phyloP scores from a whole-genome alignment of 1,284 basidiomycete genomes.

The Tilletia walkeri region DNA sequence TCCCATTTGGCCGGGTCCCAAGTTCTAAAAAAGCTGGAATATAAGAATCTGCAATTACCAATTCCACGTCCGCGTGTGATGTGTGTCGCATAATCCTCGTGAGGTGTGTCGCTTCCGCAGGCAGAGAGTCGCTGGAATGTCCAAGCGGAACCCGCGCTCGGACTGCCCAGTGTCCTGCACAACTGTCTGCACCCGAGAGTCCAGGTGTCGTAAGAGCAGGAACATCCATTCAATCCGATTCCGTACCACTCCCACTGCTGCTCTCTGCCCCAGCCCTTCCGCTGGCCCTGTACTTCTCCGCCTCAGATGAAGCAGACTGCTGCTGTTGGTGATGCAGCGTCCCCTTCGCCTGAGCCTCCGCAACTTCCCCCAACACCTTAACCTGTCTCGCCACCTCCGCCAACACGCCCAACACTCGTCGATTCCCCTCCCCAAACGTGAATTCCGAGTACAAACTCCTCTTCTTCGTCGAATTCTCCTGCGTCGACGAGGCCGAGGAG shows the following conservation, averaged over 20 bases:
- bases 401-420: conserved; percentile 72
- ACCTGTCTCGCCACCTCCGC: conserved; percentile 78
- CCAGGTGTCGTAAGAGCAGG: no score
- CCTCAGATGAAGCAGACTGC: neutral
- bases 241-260: conserved; percentile 10
- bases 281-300: neutral
- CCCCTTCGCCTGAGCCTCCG: conserved; percentile 58
- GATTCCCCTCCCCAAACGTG: conserved; percentile 79
- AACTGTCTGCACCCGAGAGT: no score
- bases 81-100: no score
- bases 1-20: no score
- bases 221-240: neutral
- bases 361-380: conserved; percentile 65
- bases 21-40: no score
- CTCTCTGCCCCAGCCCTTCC: neutral
- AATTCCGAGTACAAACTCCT: conserved; percentile 76
- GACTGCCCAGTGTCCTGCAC: no score
- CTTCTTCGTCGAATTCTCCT: neutral
- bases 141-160: no score
- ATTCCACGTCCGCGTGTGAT: no score
- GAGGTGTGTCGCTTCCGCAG: no score
- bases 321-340: conserved; percentile 41
- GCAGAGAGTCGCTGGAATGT: no score
- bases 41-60: no score
- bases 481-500: neutral